Base-by-base conservation (phyloP, 1,139 yeast genomes). In the Nematodospora anomalae region DNA sequence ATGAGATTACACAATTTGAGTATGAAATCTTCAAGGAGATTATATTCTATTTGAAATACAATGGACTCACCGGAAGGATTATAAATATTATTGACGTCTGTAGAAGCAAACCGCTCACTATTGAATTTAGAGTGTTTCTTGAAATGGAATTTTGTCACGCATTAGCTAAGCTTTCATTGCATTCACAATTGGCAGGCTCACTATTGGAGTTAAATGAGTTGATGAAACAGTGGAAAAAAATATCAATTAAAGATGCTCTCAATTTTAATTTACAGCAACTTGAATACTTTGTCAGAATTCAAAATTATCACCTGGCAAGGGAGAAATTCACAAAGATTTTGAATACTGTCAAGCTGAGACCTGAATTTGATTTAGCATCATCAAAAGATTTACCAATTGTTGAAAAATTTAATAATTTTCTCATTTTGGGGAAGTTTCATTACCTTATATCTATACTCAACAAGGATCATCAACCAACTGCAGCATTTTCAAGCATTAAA, bases 401-500 rank as follows among this genome's bases (percentile, higher is more conserved):
- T 7, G 53, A 52, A 1, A 67, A 62, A 30, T 55, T 71, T 28
- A 43, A 44, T 2, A 61, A 68, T 32, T 49, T 76, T n/a, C 29
- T 67, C 4, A 32, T 63, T 2, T 45, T 72, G 11, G 64, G 74
- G 0, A 57, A 50, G 25, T 60, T 73, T 31, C 72, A 72, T 30
- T 36, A 51, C 7, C 35, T 63, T 3, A 46, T 65, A 2, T 51
- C 70, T 2, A 36, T 44, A 20, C 43, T 64, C 13, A 53, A 59
- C 26, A 30, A 36, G 12, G 29, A 38, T 9, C 38, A 45, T 0
- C 49, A 57, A 14, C 45, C 48, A 26, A 37, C 52, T 3, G 55
- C 51, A 4, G 58, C 74, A 1, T 56, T 63, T 23, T 38, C 49
- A 2, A 60, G 61, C 35, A 45, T 57, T 14, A 71, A 64, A 39